Conservation (phyloP, 176 grass and related monocot species). For the Poa annua region DNA sequence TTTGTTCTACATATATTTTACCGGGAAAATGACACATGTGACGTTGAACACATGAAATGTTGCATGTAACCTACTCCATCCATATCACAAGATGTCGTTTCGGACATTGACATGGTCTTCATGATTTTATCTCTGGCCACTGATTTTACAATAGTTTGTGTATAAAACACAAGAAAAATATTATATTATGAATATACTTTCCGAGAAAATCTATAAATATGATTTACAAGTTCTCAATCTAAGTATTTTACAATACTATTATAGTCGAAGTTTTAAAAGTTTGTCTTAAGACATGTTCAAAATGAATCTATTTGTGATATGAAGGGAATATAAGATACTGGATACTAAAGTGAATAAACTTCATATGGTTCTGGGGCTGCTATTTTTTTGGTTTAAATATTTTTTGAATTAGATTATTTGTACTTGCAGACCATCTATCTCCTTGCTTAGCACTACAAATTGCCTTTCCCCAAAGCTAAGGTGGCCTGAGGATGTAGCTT, state of each 20-base stretch:
- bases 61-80: not conserved
- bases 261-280: too few species aligned
- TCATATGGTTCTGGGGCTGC: conserved; percentile 6
- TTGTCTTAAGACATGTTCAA: too few species aligned
- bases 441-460: conserved; percentile 78
- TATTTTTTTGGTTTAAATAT: conserved; percentile 4
- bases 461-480: conserved; percentile 89
- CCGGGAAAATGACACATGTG: not conserved
- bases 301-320: too few species aligned
- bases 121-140: too few species aligned
- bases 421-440: conserved; percentile 60
- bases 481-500: conserved; percentile 96
- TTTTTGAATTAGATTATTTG: conserved; percentile 43
- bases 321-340: not conserved
- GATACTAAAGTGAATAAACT: not conserved
- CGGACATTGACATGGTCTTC: too few species aligned
- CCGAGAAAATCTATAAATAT: too few species aligned
- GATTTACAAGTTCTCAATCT: too few species aligned
- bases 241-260: too few species aligned
- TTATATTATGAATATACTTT: too few species aligned
- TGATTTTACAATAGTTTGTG: too few species aligned
- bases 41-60: not conserved
- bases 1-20: conserved; percentile 2
- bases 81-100: too few species aligned
- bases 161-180: too few species aligned